Evolutionary conservation across 768 basidiomycete species (phyloP), one percentile per base, ranked within the genome.

Genomic region (Amanita rubescens): DNA sequence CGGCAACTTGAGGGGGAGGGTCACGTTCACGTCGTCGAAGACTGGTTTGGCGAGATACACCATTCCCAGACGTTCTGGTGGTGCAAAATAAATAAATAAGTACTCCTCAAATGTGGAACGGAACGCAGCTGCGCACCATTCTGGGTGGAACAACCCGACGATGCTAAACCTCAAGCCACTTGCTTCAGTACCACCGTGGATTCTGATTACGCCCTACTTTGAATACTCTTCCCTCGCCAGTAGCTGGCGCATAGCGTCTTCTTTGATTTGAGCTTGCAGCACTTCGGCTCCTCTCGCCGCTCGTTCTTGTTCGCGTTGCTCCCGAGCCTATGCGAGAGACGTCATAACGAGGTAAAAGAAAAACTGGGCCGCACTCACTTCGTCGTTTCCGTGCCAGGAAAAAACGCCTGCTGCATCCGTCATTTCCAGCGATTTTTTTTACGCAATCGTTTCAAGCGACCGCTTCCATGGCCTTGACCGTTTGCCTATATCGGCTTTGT

Each of bases 1-100:
- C 74, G 27, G 8, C 27, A 30, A 30, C 59, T 90, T 87, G 5
- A 93, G 71, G 22, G 84, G 80, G 14, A 81, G 66, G 2, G 76
- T 75, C 0, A 66, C 70, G 54, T 76, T 70, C 14, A 78, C 70
- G 56, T 84, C 79, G 55, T 90, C 86, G 61, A 80, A 81, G 14
- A 91, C 67, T 7, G 90, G 89, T 55, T 90, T 87, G 0, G 87
- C 89, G 51, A 82, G 72, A 66, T 85, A 90, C 0, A 79, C 71
- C 9, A 77, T 81, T 1, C 86, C 87, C 27, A 90, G 69, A 39
- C 73, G 75, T 43, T 82, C 89, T 84, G 19, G n/a, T 43, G n/a
- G n/a, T n/a, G n/a, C n/a, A n/a, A n/a, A n/a, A n/a, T n/a, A n/a
- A n/a, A n/a, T n/a, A n/a, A n/a, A n/a, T n/a, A 30, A 49, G 51